These are phyloP conservation scores for Cornus florida DNA, from an alignment of 148 eudicot species.

Conservation along the genomic window DNA sequence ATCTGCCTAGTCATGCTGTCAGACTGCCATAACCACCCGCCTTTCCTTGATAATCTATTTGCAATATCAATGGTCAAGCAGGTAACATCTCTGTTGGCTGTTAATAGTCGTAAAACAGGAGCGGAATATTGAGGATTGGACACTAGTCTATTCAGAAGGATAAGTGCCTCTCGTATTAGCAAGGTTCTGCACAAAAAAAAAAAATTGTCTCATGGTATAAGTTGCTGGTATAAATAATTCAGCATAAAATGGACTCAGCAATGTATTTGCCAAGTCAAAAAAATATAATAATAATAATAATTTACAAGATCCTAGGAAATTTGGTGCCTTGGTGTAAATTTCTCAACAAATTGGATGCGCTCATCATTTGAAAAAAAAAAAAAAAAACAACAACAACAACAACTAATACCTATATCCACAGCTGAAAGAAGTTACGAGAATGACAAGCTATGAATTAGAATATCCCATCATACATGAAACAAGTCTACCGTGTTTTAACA, in stretches of 20 bases:
- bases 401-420: no score
- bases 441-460: background rate
- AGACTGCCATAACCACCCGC: slow-evolving; percentile 38
- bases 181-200: slow-evolving; percentile 52
- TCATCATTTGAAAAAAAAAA: no score
- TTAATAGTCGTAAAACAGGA: slow-evolving; percentile 55
- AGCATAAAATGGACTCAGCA: background rate
- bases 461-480: background rate
- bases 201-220: background rate
- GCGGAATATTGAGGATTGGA: slow-evolving; percentile 68
- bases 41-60: slow-evolving; percentile 53
- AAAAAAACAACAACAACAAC: no score
- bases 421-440: background rate
- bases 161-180: slow-evolving; percentile 79
- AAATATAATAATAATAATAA: no score
- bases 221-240: slow-evolving; percentile 3
- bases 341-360: background rate
- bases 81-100: slow-evolving; percentile 55
- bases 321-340: no score
- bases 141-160: slow-evolving; percentile 75
- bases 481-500: background rate
- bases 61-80: slow-evolving; percentile 69
- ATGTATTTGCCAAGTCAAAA: background rate
- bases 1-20: slow-evolving; percentile 49
- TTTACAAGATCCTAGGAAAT: background rate